Evolutionary conservation across 192 early-diverging fungal genomes (phyloP).

Genomic region (Spinellus fusiger): DNA sequence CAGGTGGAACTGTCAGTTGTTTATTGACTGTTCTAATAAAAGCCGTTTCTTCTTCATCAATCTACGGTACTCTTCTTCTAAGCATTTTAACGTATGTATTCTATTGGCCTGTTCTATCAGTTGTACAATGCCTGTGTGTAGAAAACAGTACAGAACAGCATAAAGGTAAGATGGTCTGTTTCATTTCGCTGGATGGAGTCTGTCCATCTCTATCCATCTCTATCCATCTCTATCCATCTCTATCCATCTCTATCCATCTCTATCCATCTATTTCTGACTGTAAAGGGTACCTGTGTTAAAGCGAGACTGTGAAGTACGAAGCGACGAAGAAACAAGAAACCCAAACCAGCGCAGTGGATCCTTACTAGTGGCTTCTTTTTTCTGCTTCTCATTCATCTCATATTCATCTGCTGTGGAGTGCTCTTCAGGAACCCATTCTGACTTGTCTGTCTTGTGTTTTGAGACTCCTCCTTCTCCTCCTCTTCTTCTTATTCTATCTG

Average conservation of each 20-base stretch:
- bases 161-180: background rate
- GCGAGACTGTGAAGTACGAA: conserved; percentile 30
- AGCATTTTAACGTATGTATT: conserved; percentile 1
- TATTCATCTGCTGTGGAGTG: background rate
- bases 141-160: background rate
- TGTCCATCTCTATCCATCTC: background rate
- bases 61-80: conserved; percentile 14
- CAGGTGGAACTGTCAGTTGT: too few species aligned
- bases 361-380: background rate
- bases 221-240: background rate
- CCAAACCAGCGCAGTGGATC: conserved; percentile 44
- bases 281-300: conserved; percentile 29
- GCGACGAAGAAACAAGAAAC: conserved; percentile 33
- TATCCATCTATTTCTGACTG: too few species aligned
- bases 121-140: background rate
- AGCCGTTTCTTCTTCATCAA: conserved; percentile 9
- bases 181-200: too few species aligned
- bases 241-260: background rate
- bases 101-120: conserved; percentile 17
- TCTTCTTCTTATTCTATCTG: background rate
- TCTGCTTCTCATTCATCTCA: conserved; percentile 4
- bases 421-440: background rate
- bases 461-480: background rate
- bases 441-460: background rate
- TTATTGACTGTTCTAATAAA: conserved; percentile 1